Percentiles rank a stretch among this genome's conserved stretches.
Conservation (phyloP, 2,329 filamentous ascomycete genomes). For the Colletotrichum viniferum region DNA sequence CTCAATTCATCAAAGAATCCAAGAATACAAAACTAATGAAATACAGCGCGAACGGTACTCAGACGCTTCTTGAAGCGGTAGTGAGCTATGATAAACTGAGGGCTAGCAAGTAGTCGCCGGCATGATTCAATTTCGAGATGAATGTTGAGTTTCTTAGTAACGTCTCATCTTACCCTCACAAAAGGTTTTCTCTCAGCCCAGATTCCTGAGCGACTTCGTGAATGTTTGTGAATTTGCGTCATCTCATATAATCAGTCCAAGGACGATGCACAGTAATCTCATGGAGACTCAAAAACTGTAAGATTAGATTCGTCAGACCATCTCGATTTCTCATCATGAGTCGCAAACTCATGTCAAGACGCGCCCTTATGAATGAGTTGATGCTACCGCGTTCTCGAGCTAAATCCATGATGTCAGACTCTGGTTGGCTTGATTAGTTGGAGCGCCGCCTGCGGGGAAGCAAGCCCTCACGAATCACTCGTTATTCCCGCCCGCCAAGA, state of each 20-base stretch:
- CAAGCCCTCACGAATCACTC: not conserved
- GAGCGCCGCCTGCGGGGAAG: not conserved
- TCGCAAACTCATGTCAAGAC: not conserved
- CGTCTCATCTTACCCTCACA: not conserved
- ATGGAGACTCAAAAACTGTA: not conserved
- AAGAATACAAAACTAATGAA: constrained; percentile 5
- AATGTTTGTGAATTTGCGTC: not conserved
- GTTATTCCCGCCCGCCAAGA: not conserved
- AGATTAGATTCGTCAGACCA: not conserved
- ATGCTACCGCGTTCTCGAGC: not conserved
- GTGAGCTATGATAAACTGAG: constrained; percentile 21
- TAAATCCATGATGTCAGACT: constrained; percentile 5
- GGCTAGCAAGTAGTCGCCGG: not conserved
- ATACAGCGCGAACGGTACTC: constrained; percentile 22
- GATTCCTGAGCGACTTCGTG: not conserved
- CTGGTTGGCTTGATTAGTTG: not conserved
- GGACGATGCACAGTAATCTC: not conserved
- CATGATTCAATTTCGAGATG: not conserved
- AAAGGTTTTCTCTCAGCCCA: not conserved
- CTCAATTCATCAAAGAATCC: constrained; percentile 12
- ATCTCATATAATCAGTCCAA: not conserved
- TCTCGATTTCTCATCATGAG: not conserved
- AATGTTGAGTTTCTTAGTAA: not conserved
- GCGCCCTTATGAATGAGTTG: not conserved
- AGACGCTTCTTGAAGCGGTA: constrained; percentile 25